Conservation (phyloP, 352 stramenopile genomes). For the Halophytophthora batemanensis region DNA sequence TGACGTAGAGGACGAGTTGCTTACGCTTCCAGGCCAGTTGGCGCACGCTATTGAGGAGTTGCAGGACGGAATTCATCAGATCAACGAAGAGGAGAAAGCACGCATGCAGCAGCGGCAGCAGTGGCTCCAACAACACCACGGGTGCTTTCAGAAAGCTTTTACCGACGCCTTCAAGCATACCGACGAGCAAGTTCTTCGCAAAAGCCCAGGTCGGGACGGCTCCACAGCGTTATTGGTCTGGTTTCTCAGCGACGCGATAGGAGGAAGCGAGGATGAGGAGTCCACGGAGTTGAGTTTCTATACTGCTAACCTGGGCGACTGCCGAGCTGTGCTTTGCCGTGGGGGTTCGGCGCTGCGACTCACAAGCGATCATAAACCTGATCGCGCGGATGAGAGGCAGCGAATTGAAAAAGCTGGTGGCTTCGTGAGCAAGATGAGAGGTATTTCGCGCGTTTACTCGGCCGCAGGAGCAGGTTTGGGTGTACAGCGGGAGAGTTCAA, state of each 20-base stretch:
- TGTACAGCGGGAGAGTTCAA: conserved; percentile 26
- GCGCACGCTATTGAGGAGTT: conserved; percentile 21
- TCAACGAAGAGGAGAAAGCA: conserved; percentile 30
- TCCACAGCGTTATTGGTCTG: conserved; percentile 54
- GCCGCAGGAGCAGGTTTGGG: conserved; percentile 34
- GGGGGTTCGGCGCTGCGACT: conserved; percentile 33
- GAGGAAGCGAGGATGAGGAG: background rate
- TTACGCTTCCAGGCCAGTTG: conserved; percentile 25
- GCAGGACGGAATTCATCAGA: conserved; percentile 25
- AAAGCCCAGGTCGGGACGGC: conserved; percentile 41
- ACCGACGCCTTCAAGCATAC: conserved; percentile 36
- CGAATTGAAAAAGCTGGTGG: conserved; percentile 51
- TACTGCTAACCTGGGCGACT: conserved; percentile 60
- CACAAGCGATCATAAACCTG: conserved; percentile 59
- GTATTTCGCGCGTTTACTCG: conserved; percentile 54
- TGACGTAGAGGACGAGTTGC: conserved; percentile 8
- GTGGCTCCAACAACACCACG: conserved; percentile 28
- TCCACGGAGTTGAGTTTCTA: conserved; percentile 36
- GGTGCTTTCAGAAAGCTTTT: conserved; percentile 28
- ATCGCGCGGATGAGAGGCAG: conserved; percentile 38
- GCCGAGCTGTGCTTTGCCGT: conserved; percentile 55
- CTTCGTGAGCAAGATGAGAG: conserved; percentile 43
- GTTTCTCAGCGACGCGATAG: conserved; percentile 28
- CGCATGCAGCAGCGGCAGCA: conserved; percentile 15
- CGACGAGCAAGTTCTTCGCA: conserved; percentile 42